Evolutionary conservation across 176 grass and related monocot genomes (phyloP).

Genomic region (Pontederia crassipes): DNA sequence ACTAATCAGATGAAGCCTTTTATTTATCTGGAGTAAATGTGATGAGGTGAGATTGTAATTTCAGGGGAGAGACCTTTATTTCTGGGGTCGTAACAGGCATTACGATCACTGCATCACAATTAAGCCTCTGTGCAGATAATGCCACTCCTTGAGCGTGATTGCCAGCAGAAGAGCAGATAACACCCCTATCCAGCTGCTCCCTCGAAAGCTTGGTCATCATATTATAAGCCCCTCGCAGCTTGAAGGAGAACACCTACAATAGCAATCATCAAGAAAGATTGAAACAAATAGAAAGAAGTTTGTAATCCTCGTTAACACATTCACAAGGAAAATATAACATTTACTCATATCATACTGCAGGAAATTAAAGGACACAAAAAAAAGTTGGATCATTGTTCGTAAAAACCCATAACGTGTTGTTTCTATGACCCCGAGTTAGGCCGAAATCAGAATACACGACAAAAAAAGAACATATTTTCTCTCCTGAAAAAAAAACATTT

Average conservation of each 20-base stretch:
- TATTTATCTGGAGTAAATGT: too few species aligned
- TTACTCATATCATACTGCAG: too few species aligned
- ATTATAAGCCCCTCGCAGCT: constrained; percentile 91
- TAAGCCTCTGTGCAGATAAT: constrained; percentile 58
- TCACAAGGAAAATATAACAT: too few species aligned
- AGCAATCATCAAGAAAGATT: neutral
- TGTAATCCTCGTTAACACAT: too few species aligned
- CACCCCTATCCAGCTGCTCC: constrained; percentile 64
- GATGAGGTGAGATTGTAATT: neutral
- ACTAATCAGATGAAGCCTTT: too few species aligned
- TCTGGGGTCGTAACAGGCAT: constrained; percentile 98
- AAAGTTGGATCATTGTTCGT: too few species aligned
- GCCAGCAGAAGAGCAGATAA: constrained; percentile 95
- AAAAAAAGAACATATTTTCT: too few species aligned
- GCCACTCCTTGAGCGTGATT: constrained; percentile 99
- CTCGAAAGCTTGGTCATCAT: constrained; percentile 89
- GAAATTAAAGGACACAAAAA: too few species aligned
- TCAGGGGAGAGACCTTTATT: constrained; percentile 61
- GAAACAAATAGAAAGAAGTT: neutral
- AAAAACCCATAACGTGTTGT: too few species aligned
- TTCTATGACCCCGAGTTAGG: too few species aligned
- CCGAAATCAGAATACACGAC: too few species aligned
- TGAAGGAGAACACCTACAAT: constrained; percentile 89
- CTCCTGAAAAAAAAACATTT: too few species aligned
- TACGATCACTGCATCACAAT: constrained; percentile 86